phyloP scores from a whole-genome alignment of 805 yeast genomes.

The Myxozyma vanderwaltii region DNA sequence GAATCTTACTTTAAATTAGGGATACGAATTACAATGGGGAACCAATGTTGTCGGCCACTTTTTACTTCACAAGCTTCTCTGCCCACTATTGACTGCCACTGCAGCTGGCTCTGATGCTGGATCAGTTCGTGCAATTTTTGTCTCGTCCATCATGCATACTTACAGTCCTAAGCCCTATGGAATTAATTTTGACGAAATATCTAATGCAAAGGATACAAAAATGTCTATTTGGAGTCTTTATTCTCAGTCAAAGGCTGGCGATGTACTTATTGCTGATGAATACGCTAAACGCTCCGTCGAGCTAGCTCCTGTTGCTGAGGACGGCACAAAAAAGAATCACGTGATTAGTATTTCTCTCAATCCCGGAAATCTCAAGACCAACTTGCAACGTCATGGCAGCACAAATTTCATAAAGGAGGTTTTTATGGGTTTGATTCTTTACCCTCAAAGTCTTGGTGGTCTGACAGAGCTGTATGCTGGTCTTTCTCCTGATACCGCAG shows the following conservation, averaged over 20 bases:
- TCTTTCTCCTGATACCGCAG: neutral
- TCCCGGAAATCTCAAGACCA: slow-evolving; percentile 17
- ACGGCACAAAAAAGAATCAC: neutral
- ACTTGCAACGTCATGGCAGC: neutral
- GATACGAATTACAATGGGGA: slow-evolving; percentile 51
- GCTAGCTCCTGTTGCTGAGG: no score
- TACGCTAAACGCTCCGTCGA: no score
- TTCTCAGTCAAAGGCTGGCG: slow-evolving; percentile 50
- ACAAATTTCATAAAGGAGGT: no score
- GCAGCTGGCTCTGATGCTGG: slow-evolving; percentile 33
- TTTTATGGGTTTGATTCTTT: neutral
- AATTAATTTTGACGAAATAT: slow-evolving; percentile 43
- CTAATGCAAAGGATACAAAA: slow-evolving; percentile 32
- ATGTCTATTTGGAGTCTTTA: slow-evolving; percentile 36
- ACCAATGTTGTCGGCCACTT: slow-evolving; percentile 53
- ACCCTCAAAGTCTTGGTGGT: slow-evolving; percentile 7
- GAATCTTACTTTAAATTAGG: slow-evolving; percentile 45
- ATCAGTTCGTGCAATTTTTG: slow-evolving; percentile 48
- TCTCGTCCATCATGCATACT: slow-evolving; percentile 47
- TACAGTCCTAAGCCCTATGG: slow-evolving; percentile 41
- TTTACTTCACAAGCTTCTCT: slow-evolving; percentile 46
- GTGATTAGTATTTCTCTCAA: slow-evolving; percentile 19
- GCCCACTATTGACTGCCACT: slow-evolving; percentile 45
- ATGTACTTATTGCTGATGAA: slow-evolving; percentile 28
- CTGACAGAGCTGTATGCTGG: slow-evolving; percentile 18